Base-by-base conservation (phyloP, 2,329 filamentous ascomycete genomes). In the Exserohilum turcica region DNA sequence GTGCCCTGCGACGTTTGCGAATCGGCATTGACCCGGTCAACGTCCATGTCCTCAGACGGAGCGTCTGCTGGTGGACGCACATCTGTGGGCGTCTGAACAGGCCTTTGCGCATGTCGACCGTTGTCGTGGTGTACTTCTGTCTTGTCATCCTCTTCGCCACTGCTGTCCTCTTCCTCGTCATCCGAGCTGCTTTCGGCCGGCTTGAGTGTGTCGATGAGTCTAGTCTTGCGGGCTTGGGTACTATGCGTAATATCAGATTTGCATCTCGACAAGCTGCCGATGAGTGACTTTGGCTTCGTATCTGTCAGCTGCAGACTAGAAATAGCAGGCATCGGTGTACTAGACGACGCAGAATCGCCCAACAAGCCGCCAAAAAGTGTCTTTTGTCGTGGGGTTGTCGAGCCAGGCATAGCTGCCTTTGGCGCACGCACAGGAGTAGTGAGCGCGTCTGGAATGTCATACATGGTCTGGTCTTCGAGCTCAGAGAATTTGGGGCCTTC, bases 341-440 rank as follows among this genome's bases (percentile, higher is more conserved):
- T 56, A 0, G 61, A 54, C 5, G 67, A 62, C 9, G 65, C 50
- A 15, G 64, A 59, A n/a, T 67, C 65, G n/a, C 60, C 65, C 10
- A 75, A 37, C 9, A 75, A 48, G 38, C 69, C 68, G 27, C 59
- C 65, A 53, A 75, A 75, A 12, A 74, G 58, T 10, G 64, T 59
- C 27, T 66, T 70, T 38, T 76, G 73, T 16, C 68, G 67, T 8
- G 74, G 74, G 15, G 74, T 76, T 4, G 72, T 64, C 1, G 73
- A 71, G 15, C 67, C 69, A 38, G 65, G 57, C 6, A 54, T 52
- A n/a, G 42, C 24, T 5, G 43, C 28, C 36, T 58, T 61, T 5
- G 53, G 46, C 13, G 49, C 18, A 9, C 56, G 63, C 21, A 51
- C 54, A 39, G 60, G 56, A 10, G 71, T 71, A 13, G 63, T 59